Conservation (phyloP, 1,284 basidiomycete species). For the Gomphus bonarii region DNA sequence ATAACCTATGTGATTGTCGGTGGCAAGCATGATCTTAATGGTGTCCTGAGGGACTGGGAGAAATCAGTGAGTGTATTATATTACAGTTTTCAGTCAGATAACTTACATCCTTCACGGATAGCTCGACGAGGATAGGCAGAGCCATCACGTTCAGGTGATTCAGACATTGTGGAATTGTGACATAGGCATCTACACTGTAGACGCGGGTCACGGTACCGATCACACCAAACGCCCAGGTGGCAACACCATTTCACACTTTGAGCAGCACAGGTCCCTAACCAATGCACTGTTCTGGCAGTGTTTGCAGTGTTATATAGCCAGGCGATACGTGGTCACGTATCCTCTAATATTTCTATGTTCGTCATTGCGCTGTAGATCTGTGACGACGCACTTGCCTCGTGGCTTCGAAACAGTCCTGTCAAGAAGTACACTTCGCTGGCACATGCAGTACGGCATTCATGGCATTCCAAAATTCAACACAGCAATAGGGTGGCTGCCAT, state of each 20-base stretch:
- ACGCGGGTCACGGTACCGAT: no score
- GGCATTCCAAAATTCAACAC: background rate
- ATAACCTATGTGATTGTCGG: conserved; percentile 95
- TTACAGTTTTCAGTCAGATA: background rate
- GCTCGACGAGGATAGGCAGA: background rate
- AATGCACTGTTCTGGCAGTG: background rate
- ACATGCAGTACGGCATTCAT: no score
- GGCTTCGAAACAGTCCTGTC: no score
- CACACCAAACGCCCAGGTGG: background rate
- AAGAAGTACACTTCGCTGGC: no score
- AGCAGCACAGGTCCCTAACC: background rate
- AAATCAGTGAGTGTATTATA: background rate
- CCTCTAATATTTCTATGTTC: no score
- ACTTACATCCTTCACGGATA: background rate
- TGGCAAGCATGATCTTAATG: conserved; percentile 80
- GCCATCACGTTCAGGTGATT: background rate
- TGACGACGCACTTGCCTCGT: no score
- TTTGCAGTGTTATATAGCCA: background rate
- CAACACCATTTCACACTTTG: background rate
- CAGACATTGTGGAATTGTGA: background rate
- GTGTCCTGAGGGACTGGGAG: conserved; percentile 49
- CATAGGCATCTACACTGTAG: no score
- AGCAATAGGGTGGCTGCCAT: background rate
- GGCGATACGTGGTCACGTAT: background rate
- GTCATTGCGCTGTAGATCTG: no score